These are phyloP conservation scores for Cercophora sp. DNA, from an alignment of 495 filamentous ascomycete species.

Conservation along the genomic window DNA sequence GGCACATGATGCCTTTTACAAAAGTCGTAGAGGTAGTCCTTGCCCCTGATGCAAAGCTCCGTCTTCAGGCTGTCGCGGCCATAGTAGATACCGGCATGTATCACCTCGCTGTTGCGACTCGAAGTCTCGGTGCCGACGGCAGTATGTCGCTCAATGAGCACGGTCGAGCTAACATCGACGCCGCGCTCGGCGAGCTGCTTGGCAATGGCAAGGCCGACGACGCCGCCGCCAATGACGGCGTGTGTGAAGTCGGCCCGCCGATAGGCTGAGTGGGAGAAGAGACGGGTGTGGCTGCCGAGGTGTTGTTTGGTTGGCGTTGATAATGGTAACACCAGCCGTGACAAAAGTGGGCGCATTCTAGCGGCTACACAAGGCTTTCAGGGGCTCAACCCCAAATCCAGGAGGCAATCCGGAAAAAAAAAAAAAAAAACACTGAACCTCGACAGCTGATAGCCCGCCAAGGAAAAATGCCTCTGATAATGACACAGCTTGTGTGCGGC, in stretches of 20 bases:
- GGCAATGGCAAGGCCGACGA: slow-evolving; percentile 87
- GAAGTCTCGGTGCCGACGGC: slow-evolving; percentile 85
- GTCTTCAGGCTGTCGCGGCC: slow-evolving; percentile 74
- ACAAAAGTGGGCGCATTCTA: not conserved
- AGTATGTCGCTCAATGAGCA: slow-evolving; percentile 79
- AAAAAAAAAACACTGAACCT: too few species aligned
- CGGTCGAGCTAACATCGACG: slow-evolving; percentile 46
- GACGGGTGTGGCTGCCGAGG: not conserved
- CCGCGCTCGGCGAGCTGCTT: slow-evolving; percentile 63
- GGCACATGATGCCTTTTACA: slow-evolving; percentile 65
- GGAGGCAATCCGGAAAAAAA: too few species aligned
- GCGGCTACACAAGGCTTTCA: not conserved
- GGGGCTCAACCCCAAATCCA: too few species aligned
- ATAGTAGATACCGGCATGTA: slow-evolving; percentile 96
- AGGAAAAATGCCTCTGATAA: too few species aligned
- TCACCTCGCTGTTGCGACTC: slow-evolving; percentile 92
- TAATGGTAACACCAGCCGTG: not conserved
- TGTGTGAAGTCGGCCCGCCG: slow-evolving; percentile 72
- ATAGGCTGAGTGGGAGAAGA: slow-evolving; percentile 29
- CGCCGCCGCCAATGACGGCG: slow-evolving; percentile 84
- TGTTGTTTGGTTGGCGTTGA: not conserved
- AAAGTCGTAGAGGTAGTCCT: slow-evolving; percentile 71
- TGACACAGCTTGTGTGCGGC: too few species aligned
- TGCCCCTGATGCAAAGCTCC: slow-evolving; percentile 72
- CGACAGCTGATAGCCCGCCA: too few species aligned